Conservation (phyloP, 805 yeast species). For the Hyphopichia homilentoma region DNA sequence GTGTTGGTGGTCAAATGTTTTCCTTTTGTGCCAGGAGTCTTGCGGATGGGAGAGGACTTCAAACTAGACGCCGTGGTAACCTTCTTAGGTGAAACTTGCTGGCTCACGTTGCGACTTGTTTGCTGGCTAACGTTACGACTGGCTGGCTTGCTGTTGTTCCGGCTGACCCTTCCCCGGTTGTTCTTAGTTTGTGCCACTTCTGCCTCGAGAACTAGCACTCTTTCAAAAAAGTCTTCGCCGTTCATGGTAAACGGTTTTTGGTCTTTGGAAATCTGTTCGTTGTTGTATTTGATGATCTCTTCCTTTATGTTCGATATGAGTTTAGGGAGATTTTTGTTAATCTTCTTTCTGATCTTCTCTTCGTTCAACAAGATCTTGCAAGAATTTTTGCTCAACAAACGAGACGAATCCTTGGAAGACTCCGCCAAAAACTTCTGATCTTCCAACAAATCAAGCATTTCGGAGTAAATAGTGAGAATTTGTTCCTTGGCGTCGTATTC, state of each 20-base stretch:
- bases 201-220: slow-evolving; percentile 28
- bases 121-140: slow-evolving; percentile 2
- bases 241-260: slow-evolving; percentile 30
- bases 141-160: slow-evolving; percentile 1
- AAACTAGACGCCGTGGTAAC: not conserved
- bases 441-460: slow-evolving; percentile 49
- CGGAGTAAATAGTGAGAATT: slow-evolving; percentile 52
- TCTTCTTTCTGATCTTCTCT: slow-evolving; percentile 67
- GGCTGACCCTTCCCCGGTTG: slow-evolving; percentile 1
- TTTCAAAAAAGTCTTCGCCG: slow-evolving; percentile 47
- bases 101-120: too few species aligned
- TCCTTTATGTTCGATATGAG: slow-evolving; percentile 49
- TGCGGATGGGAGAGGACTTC: not conserved
- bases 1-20: not conserved
- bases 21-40: too few species aligned
- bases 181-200: slow-evolving; percentile 9
- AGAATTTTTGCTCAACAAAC: slow-evolving; percentile 70
- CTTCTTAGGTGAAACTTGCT: not conserved
- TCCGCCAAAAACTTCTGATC: slow-evolving; percentile 64
- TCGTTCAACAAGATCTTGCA: slow-evolving; percentile 78
- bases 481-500: slow-evolving; percentile 51
- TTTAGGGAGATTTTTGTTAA: slow-evolving; percentile 66
- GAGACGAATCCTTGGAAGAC: slow-evolving; percentile 74
- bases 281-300: slow-evolving; percentile 48
- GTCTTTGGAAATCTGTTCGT: slow-evolving; percentile 15